Evolutionary conservation across 2,329 filamentous ascomycete species (phyloP).

Genomic region (Sporothrix variecibatus): DNA sequence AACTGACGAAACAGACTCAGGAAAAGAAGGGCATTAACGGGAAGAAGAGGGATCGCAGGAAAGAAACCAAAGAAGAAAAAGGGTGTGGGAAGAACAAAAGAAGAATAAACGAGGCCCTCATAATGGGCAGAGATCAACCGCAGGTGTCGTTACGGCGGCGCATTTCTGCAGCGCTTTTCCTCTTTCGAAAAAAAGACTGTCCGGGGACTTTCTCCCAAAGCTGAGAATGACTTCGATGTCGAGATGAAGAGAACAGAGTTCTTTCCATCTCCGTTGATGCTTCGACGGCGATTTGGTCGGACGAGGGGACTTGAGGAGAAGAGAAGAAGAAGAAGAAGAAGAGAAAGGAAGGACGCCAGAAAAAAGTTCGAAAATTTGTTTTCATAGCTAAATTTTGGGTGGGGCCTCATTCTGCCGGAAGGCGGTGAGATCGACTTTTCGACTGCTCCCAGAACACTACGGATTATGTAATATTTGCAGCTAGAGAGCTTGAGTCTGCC

Average conservation of each 20-base stretch:
- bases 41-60: slow-evolving; percentile 14
- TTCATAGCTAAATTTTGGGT: slow-evolving; percentile 26
- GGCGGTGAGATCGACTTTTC: slow-evolving; percentile 23
- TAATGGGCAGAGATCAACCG: slow-evolving; percentile 73
- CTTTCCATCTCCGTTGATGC: slow-evolving; percentile 78
- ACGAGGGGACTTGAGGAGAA: slow-evolving; percentile 72
- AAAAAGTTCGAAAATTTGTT: slow-evolving; percentile 19
- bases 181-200: slow-evolving; percentile 54
- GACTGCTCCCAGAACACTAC: neutral
- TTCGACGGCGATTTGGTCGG: slow-evolving; percentile 99
- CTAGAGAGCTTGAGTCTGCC: neutral
- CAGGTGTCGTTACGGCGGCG: slow-evolving; percentile 99
- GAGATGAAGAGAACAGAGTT: slow-evolving; percentile 43
- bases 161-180: slow-evolving; percentile 77
- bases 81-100: neutral
- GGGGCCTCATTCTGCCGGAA: slow-evolving; percentile 23
- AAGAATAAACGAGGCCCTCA: slow-evolving; percentile 15
- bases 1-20: slow-evolving; percentile 21
- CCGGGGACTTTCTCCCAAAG: slow-evolving; percentile 99
- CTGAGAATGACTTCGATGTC: slow-evolving; percentile 41
- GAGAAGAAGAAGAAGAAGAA: slow-evolving; percentile 40
- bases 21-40: slow-evolving; percentile 17
- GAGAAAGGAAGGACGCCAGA: slow-evolving; percentile 9
- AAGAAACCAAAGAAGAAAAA: slow-evolving; percentile 41
- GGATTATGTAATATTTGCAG: slow-evolving; percentile 7